A percentile compares a stretch with the other conserved stretches of the same genome.
Conservation (phyloP, 1,284 basidiomycete genomes). For the Pseudozyma pruni region DNA sequence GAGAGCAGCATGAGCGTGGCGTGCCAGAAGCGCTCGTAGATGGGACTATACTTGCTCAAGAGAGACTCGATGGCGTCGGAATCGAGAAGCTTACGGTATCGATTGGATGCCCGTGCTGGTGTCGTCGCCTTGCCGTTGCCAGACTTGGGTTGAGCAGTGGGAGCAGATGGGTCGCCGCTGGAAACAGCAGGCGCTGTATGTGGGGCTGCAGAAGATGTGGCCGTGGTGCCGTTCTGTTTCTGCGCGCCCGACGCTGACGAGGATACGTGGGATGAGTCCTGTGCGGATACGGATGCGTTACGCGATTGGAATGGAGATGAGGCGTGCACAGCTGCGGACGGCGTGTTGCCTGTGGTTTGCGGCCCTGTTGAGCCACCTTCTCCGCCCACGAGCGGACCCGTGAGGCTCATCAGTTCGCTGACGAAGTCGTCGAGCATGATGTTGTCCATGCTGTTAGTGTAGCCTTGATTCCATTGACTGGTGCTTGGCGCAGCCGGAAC, state of each 20-base stretch:
- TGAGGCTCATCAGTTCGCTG: slow-evolving; percentile 49
- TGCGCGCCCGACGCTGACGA: slow-evolving; percentile 2
- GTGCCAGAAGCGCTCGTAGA: slow-evolving; percentile 52
- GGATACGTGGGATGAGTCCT: slow-evolving; percentile 4
- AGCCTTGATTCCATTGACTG: slow-evolving; percentile 25
- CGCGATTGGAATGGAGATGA: slow-evolving; percentile 10
- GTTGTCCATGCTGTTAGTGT: slow-evolving; percentile 41
- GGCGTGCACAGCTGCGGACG: slow-evolving; percentile 6
- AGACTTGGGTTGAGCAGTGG: slow-evolving; percentile 2
- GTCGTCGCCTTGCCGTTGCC: slow-evolving; percentile 12
- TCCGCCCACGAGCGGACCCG: slow-evolving; percentile 29
- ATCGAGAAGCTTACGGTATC: slow-evolving; percentile 44
- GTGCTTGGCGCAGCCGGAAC: slow-evolving; percentile 4
- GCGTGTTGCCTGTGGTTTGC: slow-evolving; percentile 23
- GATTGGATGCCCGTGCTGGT: slow-evolving; percentile 18
- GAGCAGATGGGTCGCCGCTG: background rate
- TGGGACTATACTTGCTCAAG: slow-evolving; percentile 52
- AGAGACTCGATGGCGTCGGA: slow-evolving; percentile 50
- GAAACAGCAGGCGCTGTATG: background rate
- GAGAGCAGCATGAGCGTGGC: slow-evolving; percentile 41
- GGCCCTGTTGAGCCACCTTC: slow-evolving; percentile 10
- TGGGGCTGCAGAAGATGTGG: background rate
- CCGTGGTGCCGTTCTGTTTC: background rate
- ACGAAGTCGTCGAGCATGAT: slow-evolving; percentile 57
- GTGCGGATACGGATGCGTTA: background rate